These are phyloP conservation scores for Peronospora destructor DNA, from an alignment of 352 stramenopile genomes.

Conservation along the genomic window DNA sequence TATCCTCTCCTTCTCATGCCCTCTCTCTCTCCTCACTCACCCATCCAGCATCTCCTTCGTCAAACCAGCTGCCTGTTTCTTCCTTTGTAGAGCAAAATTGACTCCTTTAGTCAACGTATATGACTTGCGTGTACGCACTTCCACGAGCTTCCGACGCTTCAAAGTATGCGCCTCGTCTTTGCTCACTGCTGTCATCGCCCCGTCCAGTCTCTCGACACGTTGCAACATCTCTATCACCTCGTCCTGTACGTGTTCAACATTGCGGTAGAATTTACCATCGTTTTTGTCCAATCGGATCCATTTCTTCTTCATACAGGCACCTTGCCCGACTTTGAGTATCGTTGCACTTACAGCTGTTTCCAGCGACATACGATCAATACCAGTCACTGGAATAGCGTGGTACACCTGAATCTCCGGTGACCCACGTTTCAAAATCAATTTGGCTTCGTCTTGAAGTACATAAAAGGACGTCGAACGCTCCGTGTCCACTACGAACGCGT, in stretches of 20 bases:
- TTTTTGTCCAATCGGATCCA: constrained; percentile 93
- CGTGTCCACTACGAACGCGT: constrained; percentile 86
- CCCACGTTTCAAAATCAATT: constrained; percentile 57
- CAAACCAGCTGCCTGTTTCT: constrained; percentile 95
- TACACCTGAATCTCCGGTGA: constrained; percentile 84
- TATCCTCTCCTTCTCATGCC: constrained; percentile 1
- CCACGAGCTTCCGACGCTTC: constrained; percentile 77
- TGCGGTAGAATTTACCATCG: constrained; percentile 82
- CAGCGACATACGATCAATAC: constrained; percentile 70
- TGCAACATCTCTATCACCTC: constrained; percentile 81
- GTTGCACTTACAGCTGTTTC: constrained; percentile 78
- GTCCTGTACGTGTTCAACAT: constrained; percentile 57
- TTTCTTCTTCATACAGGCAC: constrained; percentile 97
- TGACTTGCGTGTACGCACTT: constrained; percentile 88
- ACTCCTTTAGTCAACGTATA: constrained; percentile 90
- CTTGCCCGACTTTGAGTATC: constrained; percentile 92
- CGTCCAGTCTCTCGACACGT: constrained; percentile 56
- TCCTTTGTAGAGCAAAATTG: constrained; percentile 90
- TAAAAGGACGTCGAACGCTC: constrained; percentile 88
- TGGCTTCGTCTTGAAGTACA: constrained; percentile 89
- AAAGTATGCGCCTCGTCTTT: constrained; percentile 71
- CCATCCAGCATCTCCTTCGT: constrained; percentile 98
- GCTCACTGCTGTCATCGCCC: constrained; percentile 59
- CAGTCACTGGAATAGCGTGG: constrained; percentile 63
- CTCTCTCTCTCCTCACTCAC: constrained; percentile 21